Evolutionary conservation across 2,329 filamentous ascomycete species (phyloP).

Genomic region (Aspergillus sergii): DNA sequence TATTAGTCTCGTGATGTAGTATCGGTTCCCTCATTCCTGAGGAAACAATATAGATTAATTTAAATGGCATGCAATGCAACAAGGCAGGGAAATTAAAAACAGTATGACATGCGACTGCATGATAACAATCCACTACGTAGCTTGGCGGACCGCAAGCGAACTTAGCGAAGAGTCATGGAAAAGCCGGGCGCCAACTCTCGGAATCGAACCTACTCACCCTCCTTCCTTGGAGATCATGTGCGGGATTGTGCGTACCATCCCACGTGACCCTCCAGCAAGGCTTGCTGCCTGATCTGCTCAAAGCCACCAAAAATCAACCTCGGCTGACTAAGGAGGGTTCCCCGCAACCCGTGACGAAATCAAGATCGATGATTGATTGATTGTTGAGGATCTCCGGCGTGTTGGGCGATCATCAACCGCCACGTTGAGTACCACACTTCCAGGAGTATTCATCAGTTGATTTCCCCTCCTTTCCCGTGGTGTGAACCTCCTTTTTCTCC

Average conservation of each 20-base stretch:
- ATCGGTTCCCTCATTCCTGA: background rate
- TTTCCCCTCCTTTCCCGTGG: slow-evolving; percentile 6
- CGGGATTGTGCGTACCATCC: no score
- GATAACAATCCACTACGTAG: background rate
- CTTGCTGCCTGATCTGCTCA: background rate
- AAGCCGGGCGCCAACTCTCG: background rate
- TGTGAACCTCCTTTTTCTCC: slow-evolving; percentile 8
- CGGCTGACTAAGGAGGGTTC: background rate
- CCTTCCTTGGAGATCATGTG: background rate
- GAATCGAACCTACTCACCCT: background rate
- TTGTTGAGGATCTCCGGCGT: slow-evolving; percentile 7
- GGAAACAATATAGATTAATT: slow-evolving; percentile 3
- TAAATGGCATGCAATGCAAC: slow-evolving; percentile 1
- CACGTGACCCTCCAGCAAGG: background rate
- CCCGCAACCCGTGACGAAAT: slow-evolving; percentile 3
- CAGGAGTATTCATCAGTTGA: background rate
- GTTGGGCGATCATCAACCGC: slow-evolving; percentile 16
- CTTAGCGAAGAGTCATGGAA: background rate
- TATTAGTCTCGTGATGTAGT: background rate
- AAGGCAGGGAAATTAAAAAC: background rate
- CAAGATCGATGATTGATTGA: slow-evolving; percentile 6
- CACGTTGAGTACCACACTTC: slow-evolving; percentile 5
- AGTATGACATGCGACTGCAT: background rate
- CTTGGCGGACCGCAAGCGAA: background rate
- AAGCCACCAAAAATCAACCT: background rate